Evolutionary conservation across 371 early-diverging fungal genomes (phyloP).

Genomic region (Rhizopus microsporus): DNA sequence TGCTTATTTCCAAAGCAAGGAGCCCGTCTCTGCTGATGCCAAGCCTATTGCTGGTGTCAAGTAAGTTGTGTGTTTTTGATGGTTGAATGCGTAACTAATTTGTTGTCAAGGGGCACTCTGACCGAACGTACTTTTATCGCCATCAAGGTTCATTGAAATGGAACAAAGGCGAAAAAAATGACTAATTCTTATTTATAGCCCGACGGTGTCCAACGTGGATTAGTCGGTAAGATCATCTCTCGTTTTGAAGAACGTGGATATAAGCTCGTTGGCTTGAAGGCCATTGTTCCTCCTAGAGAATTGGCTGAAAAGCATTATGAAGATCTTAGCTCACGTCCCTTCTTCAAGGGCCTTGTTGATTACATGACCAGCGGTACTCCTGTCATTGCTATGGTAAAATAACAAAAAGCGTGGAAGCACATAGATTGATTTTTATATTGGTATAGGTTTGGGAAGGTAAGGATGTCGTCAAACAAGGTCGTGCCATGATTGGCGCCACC

Average conservation of each 20-base stretch:
- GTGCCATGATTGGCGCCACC: slow-evolving; percentile 87
- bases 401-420: slow-evolving; percentile 4
- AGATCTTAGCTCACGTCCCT: slow-evolving; percentile 81
- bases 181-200: slow-evolving; percentile 30
- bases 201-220: slow-evolving; percentile 79
- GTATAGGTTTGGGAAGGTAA: slow-evolving; percentile 81
- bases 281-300: slow-evolving; percentile 61
- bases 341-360: slow-evolving; percentile 84
- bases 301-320: slow-evolving; percentile 89
- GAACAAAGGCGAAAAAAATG: neutral
- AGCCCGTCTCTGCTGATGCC: slow-evolving; percentile 48
- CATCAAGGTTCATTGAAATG: slow-evolving; percentile 53
- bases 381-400: slow-evolving; percentile 65
- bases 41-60: slow-evolving; percentile 69
- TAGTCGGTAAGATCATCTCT: slow-evolving; percentile 82
- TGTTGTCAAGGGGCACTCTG: slow-evolving; percentile 46
- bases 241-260: slow-evolving; percentile 83
- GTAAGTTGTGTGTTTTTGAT: slow-evolving; percentile 22
- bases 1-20: slow-evolving; percentile 48
- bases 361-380: slow-evolving; percentile 72
- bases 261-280: slow-evolving; percentile 63
- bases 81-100: neutral
- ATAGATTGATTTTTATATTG: neutral
- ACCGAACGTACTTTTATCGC: slow-evolving; percentile 85
- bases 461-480: slow-evolving; percentile 86